phyloP scores from a whole-genome alignment of 2,329 filamentous ascomycete species.

The Neofusicoccum laricinum region DNA sequence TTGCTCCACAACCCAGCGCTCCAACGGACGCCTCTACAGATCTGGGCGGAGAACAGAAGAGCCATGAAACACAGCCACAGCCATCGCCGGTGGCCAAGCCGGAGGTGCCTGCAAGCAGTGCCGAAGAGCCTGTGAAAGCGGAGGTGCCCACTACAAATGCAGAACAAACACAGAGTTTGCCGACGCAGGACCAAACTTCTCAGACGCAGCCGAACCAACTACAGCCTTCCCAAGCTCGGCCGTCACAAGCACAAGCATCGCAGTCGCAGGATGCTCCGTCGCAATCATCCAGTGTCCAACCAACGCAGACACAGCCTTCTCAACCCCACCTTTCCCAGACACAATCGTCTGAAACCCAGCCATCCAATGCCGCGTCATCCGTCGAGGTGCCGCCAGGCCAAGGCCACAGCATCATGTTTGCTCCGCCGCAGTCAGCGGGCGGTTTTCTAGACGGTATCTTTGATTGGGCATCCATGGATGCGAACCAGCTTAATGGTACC shows the following conservation, averaged over 20 bases:
- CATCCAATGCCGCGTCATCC: not conserved
- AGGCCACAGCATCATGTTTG: conserved; percentile 29
- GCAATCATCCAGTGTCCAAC: not conserved
- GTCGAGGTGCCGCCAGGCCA: conserved; percentile 1
- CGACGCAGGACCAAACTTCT: not conserved
- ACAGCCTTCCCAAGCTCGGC: not conserved
- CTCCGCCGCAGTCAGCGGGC: conserved; percentile 27
- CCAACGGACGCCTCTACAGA: not conserved
- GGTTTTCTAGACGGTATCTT: conserved; percentile 39
- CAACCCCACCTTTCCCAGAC: conserved; percentile 2
- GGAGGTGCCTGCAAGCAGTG: not conserved
- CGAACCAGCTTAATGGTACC: not conserved
- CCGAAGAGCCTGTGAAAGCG: not conserved
- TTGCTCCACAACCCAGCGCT: not conserved
- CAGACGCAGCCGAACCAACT: conserved; percentile 16
- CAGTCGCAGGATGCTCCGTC: not conserved
- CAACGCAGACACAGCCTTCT: not conserved
- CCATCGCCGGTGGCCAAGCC: not conserved
- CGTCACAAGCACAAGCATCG: conserved; percentile 16
- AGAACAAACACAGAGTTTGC: not conserved
- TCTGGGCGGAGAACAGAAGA: not conserved
- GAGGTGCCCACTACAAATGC: not conserved
- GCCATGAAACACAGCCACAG: not conserved
- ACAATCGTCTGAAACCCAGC: not conserved
- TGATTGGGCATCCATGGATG: conserved; percentile 28